phyloP scores from a whole-genome alignment of 208 protist genomes.

The Angomonas ambiguus region DNA sequence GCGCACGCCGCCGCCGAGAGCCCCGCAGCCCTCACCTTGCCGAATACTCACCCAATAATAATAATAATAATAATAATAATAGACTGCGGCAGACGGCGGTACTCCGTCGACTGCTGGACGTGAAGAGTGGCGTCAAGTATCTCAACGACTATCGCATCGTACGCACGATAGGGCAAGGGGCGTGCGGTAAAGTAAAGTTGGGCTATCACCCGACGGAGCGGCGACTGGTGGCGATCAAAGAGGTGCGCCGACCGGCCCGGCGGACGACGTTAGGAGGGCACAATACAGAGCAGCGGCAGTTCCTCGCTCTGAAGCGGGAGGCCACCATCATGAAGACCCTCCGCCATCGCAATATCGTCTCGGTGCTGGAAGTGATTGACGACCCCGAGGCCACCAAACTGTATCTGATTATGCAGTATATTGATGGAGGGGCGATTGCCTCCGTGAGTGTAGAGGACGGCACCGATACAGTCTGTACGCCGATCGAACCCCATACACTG shows the following conservation, averaged over 20 bases:
- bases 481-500: slow-evolving; percentile 32
- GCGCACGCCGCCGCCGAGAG: background rate
- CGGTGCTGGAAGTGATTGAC: slow-evolving; percentile 95
- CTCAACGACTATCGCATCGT: slow-evolving; percentile 79
- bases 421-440: slow-evolving; percentile 58
- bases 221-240: slow-evolving; percentile 68
- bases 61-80: no score
- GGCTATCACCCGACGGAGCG: slow-evolving; percentile 41
- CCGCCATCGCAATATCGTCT: slow-evolving; percentile 93
- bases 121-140: slow-evolving; percentile 17
- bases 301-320: slow-evolving; percentile 66
- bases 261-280: slow-evolving; percentile 18
- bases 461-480: slow-evolving; percentile 28
- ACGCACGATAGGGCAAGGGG: slow-evolving; percentile 62
- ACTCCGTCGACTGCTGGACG: background rate
- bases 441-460: slow-evolving; percentile 22
- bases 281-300: slow-evolving; percentile 27
- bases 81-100: background rate
- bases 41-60: no score
- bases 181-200: slow-evolving; percentile 62
- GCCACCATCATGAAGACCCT: slow-evolving; percentile 96
- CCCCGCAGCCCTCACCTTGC: slow-evolving; percentile 20
- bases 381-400: slow-evolving; percentile 87
- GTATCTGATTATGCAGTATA: slow-evolving; percentile 93
- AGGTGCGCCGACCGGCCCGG: slow-evolving; percentile 53